phyloP scores from a whole-genome alignment of 176 grass and related monocot genomes.

The Cenchrus purpureus region DNA sequence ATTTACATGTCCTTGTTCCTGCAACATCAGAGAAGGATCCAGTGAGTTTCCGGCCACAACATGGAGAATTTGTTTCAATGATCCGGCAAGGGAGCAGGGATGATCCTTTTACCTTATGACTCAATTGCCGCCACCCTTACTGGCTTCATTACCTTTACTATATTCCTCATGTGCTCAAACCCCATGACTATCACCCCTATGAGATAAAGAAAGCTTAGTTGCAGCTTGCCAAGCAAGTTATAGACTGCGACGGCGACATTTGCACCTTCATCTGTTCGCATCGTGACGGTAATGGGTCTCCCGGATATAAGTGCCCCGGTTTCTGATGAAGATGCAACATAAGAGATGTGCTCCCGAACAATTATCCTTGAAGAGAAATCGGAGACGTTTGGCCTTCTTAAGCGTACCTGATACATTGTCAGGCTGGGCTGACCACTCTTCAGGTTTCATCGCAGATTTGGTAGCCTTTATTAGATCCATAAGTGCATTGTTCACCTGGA shows the following conservation, averaged over 20 bases:
- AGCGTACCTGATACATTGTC: conserved; percentile 71
- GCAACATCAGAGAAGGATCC: conserved; percentile 11
- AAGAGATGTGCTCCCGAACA: conserved; percentile 39
- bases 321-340: conserved; percentile 52
- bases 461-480: conserved; percentile 87
- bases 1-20: conserved; percentile 33
- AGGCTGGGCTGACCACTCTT: conserved; percentile 72
- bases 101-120: conserved; percentile 51
- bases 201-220: conserved; percentile 89
- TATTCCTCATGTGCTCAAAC: conserved; percentile 80
- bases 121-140: conserved; percentile 72
- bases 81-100: background rate
- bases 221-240: conserved; percentile 88
- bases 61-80: background rate
- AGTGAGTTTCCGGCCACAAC: background rate
- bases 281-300: conserved; percentile 47
- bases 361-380: conserved; percentile 31
- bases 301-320: conserved; percentile 59
- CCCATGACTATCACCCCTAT: conserved; percentile 82
- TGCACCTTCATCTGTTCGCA: conserved; percentile 60
- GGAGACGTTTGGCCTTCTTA: background rate
- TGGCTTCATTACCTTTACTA: conserved; percentile 73
- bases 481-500: conserved; percentile 81
- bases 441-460: conserved; percentile 51
- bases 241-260: conserved; percentile 61